Evolutionary conservation across 1,139 yeast species (phyloP), one percentile per base, ranked within the genome.

Genomic region (Suzukiozyma palmioleophila): DNA sequence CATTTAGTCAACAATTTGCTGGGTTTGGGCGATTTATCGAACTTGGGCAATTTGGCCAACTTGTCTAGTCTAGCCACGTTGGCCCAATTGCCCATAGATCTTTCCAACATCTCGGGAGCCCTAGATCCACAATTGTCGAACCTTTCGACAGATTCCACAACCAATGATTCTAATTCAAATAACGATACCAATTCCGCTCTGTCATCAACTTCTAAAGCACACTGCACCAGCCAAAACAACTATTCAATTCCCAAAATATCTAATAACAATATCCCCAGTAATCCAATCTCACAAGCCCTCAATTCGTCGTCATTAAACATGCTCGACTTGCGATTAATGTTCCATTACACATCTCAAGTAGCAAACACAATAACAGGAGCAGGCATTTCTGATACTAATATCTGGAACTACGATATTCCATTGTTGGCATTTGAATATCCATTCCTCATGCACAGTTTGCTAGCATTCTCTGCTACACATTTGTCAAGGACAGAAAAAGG

Each of bases 401-500:
- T 90, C 28, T 90, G 97, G 97, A 79, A 81, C 40, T 78, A 77
- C 38, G 95, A 87, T 51, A 87, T 90, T 13, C 96, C 97, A 1
- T 78, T 81, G 69, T 67, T 90, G 44, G 96, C 97, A 8, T 88
- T 90, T 60, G 79, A 84, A 43, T 83, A 83, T 58, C 96, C 96
- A 13, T 89, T 87, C 52, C 66, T 90, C 48, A 89, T 90, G 97
- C 97, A 90, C 59, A 81, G 95, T 1, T 72, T 90, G 3, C 66
- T 90, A 41, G 95, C 96, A 12, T 86, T 90, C 52, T 81, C 95
- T 45, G 97, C 97, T 2, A 87, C 97, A 0, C 97, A 90, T 62
- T 64, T 90, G 37, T 80, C 94, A 6, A 66, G 95, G 47, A 79
- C 84, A 1, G 86, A 82, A 49, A 73, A 80, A 37, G 89, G 90